Conservation (phyloP, 2,329 filamentous ascomycete species). For the Aspergillus hortae region DNA sequence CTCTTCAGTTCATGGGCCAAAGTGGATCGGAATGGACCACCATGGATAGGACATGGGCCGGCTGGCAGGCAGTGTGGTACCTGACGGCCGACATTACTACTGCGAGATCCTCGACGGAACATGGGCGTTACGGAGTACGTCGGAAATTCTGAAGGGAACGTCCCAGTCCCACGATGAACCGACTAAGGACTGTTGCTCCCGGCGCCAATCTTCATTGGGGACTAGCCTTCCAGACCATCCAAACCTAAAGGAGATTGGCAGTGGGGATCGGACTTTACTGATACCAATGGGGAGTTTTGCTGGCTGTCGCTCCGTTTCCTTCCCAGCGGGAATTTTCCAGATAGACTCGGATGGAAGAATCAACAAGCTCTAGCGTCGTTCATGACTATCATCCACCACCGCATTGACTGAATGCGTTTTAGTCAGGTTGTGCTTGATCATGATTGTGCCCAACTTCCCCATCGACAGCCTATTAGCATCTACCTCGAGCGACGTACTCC, state of each 20-base stretch:
- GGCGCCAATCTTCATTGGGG: constrained; percentile 16
- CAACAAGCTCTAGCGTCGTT: background rate
- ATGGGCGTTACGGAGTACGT: no score
- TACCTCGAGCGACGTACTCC: background rate
- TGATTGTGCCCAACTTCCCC: no score
- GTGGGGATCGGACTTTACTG: constrained; percentile 5
- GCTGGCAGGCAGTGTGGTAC: no score
- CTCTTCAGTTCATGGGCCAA: no score
- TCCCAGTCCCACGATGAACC: background rate
- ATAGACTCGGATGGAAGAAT: background rate
- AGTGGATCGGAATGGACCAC: no score
- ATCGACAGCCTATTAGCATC: background rate
- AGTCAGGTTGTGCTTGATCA: no score
- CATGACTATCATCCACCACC: no score
- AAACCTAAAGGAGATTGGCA: constrained; percentile 12
- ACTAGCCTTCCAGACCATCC: constrained; percentile 20
- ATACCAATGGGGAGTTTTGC: constrained; percentile 9
- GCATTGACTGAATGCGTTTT: no score
- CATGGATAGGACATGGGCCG: no score
- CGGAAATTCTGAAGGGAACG: no score
- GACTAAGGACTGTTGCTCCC: background rate
- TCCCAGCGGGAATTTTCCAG: background rate
- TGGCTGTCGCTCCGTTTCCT: background rate
- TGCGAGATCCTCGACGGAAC: no score
- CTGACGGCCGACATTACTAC: no score